Evolutionary conservation across 2,329 filamentous ascomycete species (phyloP), one percentile per base, ranked within the genome.

Genomic region (Dactylellina cionopaga): DNA sequence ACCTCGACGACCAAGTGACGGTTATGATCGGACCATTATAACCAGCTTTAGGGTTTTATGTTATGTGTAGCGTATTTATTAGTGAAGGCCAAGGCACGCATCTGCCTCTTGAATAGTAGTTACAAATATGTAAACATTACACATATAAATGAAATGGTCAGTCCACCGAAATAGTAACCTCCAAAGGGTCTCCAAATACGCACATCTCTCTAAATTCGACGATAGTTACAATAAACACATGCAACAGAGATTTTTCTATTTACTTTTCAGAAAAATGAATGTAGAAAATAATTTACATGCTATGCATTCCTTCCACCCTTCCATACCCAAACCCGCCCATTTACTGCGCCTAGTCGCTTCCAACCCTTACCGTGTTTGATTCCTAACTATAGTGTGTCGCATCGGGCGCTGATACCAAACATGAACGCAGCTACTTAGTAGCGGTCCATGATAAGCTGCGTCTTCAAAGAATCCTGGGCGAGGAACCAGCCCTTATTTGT

Each of bases 401-500:
- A 33, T 33, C 5, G 5, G 31, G 31, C 31, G 31, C 31, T 33
- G 24, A 51, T 52, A 10, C 7, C 25, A 49, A 49, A 49, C 24
- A n/a, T 49, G 11, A 11, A 7, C 27, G 25, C 27, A 35, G 35
- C 47, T 22, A 11, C 51, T 55, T 51, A 64, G 63, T 78, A 79
- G 22, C 75, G 74, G 3, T 78, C 76, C 76, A 78, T 77, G 49
- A 78, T 76, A 11, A 78, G 70, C 54, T 76, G 66, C 44, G 77
- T 77, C 74, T 77, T 78, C 51, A 78, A 56, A 29, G 76, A 77
- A 63, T 77, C 76, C 19, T 74, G 46, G 7, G 74, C 70, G 9
- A 78, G 70, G 41, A 78, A 77, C 77, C 77, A 79, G n/a, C 77
- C 77, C 54, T 77, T 76, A 17, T 55, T 63, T 54, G 64, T 63